phyloP scores from a whole-genome alignment of 192 early-diverging fungal genomes.

The Paraglomus brasilianum region DNA sequence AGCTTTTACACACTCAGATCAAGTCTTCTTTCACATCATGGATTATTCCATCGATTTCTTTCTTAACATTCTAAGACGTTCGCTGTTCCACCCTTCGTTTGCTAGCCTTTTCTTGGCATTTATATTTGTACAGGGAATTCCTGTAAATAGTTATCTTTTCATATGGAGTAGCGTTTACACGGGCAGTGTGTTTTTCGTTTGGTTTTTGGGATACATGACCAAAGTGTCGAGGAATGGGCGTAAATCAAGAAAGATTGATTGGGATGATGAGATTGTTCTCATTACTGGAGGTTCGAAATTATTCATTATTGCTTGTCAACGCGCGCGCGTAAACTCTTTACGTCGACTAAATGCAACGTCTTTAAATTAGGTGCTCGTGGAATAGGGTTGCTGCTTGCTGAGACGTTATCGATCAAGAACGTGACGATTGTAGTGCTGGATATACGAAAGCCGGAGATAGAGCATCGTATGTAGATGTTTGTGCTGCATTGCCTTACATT shows the following conservation, averaged over 20 bases:
- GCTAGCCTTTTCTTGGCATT: slow-evolving; percentile 7
- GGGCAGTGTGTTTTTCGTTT: neutral
- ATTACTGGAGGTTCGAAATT: slow-evolving; percentile 57
- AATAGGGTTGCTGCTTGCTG: slow-evolving; percentile 49
- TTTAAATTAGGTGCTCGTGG: slow-evolving; percentile 53
- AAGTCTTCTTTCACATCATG: neutral
- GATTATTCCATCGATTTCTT: slow-evolving; percentile 28
- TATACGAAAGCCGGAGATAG: slow-evolving; percentile 38
- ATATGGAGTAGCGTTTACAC: slow-evolving; percentile 7
- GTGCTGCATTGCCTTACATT: neutral
- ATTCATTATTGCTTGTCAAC: slow-evolving; percentile 1
- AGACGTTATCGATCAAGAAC: slow-evolving; percentile 44
- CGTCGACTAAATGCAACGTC: neutral
- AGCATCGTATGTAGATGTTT: slow-evolving; percentile 18
- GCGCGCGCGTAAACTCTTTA: neutral
- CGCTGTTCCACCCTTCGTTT: slow-evolving; percentile 24
- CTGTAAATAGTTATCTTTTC: neutral
- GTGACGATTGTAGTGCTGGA: slow-evolving; percentile 59
- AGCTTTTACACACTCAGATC: too few species aligned
- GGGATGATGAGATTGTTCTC: slow-evolving; percentile 60
- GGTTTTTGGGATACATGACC: slow-evolving; percentile 13
- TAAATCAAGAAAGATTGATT: slow-evolving; percentile 38
- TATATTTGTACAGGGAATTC: slow-evolving; percentile 2
- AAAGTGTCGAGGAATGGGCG: slow-evolving; percentile 23
- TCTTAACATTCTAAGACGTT: slow-evolving; percentile 6